phyloP scores from a whole-genome alignment of 2,329 filamentous ascomycete species.

The Hypoxylon sp. region DNA sequence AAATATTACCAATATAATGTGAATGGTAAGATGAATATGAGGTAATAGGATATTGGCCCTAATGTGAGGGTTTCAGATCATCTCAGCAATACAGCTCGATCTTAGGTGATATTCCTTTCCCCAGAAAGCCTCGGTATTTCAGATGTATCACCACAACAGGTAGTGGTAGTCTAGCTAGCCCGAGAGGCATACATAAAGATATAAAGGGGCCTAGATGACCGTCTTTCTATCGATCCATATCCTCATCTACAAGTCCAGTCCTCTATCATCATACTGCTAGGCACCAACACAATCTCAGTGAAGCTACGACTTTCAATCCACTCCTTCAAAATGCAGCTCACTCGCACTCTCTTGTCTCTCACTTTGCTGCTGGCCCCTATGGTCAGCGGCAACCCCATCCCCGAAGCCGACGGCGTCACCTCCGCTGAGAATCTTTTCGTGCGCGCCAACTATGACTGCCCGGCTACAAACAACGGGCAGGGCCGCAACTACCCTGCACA shows the following conservation, averaged over 20 bases:
- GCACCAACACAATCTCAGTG: not conserved
- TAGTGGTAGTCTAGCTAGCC: not conserved
- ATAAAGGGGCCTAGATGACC: not conserved
- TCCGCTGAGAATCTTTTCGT: conserved; percentile 7
- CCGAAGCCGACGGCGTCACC: conserved; percentile 1
- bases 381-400: conserved; percentile 11
- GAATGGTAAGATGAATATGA: conserved; percentile 4
- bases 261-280: not conserved
- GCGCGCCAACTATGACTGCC: conserved; percentile 19
- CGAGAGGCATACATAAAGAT: not conserved
- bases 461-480: conserved; percentile 18
- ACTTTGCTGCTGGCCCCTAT: conserved; percentile 22
- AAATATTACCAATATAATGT: not conserved
- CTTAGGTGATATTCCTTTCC: conserved; percentile 8
- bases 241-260: not conserved
- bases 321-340: conserved; percentile 17
- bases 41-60: not conserved
- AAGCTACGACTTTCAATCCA: conserved; percentile 1
- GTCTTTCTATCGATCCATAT: not conserved
- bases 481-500: conserved; percentile 15
- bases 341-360: conserved; percentile 16
- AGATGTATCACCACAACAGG: not conserved
- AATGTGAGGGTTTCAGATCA: not conserved
- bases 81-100: not conserved
- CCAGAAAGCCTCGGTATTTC: not conserved